Evolutionary conservation across 768 basidiomycete species (phyloP).

Genomic region (Holtermanniella nyarrowii): DNA sequence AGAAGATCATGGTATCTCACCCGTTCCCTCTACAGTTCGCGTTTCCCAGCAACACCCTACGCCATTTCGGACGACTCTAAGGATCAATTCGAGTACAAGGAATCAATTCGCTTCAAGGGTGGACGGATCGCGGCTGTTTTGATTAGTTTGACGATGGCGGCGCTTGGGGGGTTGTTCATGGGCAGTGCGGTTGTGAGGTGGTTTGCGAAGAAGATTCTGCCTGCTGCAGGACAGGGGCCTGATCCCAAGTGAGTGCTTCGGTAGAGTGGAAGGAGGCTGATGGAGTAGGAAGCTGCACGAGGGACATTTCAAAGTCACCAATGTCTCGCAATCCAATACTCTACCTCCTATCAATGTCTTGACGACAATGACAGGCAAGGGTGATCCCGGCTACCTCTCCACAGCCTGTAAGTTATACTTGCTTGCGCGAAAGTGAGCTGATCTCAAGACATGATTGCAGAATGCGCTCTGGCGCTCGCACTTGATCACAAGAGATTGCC

Average conservation of each 20-base stretch:
- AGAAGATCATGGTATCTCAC: slow-evolving; percentile 53
- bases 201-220: slow-evolving; percentile 8
- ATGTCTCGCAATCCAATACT: slow-evolving; percentile 56
- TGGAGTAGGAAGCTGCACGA: slow-evolving; percentile 48
- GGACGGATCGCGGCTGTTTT: slow-evolving; percentile 2
- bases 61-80: neutral
- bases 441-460: slow-evolving; percentile 58
- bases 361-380: slow-evolving; percentile 54
- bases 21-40: slow-evolving; percentile 14
- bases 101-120: neutral
- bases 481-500: slow-evolving; percentile 49
- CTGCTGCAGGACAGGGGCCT: slow-evolving; percentile 24
- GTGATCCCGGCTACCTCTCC: slow-evolving; percentile 52
- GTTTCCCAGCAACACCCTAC: neutral
- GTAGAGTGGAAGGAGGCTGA: neutral
- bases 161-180: neutral
- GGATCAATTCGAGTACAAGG: neutral
- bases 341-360: slow-evolving; percentile 48
- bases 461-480: slow-evolving; percentile 61
- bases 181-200: neutral
- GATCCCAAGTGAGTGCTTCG: slow-evolving; percentile 48
- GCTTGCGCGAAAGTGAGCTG: neutral
- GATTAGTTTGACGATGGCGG: slow-evolving; percentile 6
- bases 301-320: slow-evolving; percentile 56
- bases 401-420: slow-evolving; percentile 26